Evolutionary conservation across 2,329 filamentous ascomycete genomes (phyloP).

Genomic region (Dothideomycetidae sp.): DNA sequence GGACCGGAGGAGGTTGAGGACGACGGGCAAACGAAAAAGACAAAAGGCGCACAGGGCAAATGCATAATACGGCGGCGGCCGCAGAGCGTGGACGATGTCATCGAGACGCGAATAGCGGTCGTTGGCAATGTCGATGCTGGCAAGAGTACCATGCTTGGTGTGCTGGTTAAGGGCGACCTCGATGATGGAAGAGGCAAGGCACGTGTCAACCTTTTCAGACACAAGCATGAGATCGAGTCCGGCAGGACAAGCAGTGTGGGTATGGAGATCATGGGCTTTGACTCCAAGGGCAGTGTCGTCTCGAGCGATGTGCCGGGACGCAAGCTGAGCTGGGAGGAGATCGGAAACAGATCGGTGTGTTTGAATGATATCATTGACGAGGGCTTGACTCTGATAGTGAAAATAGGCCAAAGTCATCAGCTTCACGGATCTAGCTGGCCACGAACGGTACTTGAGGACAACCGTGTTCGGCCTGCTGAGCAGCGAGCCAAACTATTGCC

Average conservation of each 20-base stretch:
- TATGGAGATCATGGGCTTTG: slow-evolving; percentile 98
- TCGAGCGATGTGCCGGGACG: slow-evolving; percentile 69
- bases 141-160: slow-evolving; percentile 90
- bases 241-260: slow-evolving; percentile 91
- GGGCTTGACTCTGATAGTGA: slow-evolving; percentile 3
- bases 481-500: slow-evolving; percentile 90
- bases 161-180: slow-evolving; percentile 85
- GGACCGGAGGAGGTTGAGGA: slow-evolving; percentile 58
- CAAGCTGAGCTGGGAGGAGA: slow-evolving; percentile 92
- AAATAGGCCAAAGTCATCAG: slow-evolving; percentile 73
- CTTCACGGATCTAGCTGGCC: slow-evolving; percentile 88
- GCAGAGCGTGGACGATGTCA: slow-evolving; percentile 65
- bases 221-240: slow-evolving; percentile 95
- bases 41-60: slow-evolving; percentile 70
- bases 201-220: slow-evolving; percentile 86
- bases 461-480: slow-evolving; percentile 92
- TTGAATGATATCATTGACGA: neutral
- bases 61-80: slow-evolving; percentile 67
- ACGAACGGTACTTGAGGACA: slow-evolving; percentile 87
- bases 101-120: slow-evolving; percentile 90
- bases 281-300: slow-evolving; percentile 70
- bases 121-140: slow-evolving; percentile 97
- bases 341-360: slow-evolving; percentile 66
- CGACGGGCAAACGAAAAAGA: slow-evolving; percentile 40
- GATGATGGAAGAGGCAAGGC: slow-evolving; percentile 91